Base-by-base conservation (phyloP, 345 rosid species). In the Aegle marmelos region DNA sequence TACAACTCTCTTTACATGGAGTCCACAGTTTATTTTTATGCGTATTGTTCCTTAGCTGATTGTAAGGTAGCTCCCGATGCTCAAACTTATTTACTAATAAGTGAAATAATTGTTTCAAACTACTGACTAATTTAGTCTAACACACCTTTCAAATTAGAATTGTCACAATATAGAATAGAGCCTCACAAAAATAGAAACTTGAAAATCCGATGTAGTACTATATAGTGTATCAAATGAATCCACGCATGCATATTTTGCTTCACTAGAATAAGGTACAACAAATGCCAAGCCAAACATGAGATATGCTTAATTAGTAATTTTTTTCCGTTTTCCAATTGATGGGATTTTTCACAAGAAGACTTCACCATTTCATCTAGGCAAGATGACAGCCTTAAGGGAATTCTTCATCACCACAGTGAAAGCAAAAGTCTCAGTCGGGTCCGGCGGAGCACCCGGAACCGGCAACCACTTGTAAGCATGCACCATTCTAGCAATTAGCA, bases 391-490 rank as follows among this genome's bases (percentile, higher is more conserved):
- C 87, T 88, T 92, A 34, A 95, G 93, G 37, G 98, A 86, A 65
- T 89, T 88, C 82, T 95, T 95, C 99, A 94, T 92, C 45, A 95
- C 94, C 27, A 95, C 98, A 0, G 99, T 95, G 77, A 95, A 95
- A 22, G 98, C 97, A 25, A 88, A 95, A 19, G 95, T 86, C 93
- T 95, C 97, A 11, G 90, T 78, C 76, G 91, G 92, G 87, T 91
- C 97, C 54, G 98, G 99, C 72, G 94, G 92, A 61, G 64, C 7
- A 8, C 73, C 87, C 5, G 97, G 88, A 41, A 82, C 82, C 13
- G 94, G 93, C 10, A 90, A 31, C 99, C 98, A 95, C 74, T 85
- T 87, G 81, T 81, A 95, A 14, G 91, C 88, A 59, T 90, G 99
- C 39, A 94, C 81, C 99, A 92, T 95, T 86, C 84, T 90, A 17